Conservation (phyloP, 306 rosid species). For the Pueraria montana region DNA sequence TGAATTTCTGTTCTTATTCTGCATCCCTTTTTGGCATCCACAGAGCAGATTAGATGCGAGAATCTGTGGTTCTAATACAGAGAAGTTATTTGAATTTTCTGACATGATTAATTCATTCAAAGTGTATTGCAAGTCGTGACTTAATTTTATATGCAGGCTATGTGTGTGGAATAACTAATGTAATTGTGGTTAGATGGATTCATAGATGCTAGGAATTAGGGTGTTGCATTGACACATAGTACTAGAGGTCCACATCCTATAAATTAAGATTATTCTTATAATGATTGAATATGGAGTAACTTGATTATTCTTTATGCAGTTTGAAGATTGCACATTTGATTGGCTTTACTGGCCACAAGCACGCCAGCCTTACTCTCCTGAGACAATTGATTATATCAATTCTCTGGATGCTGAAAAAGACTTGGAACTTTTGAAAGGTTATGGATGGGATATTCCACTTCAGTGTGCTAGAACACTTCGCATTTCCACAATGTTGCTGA, state of each 20-base stretch:
- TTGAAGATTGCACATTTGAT: no score
- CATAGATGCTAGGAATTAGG: background rate
- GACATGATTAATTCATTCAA: background rate
- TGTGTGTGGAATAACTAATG: constrained; percentile 8
- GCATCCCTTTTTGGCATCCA: background rate
- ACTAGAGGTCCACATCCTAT: background rate
- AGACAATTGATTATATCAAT: constrained; percentile 68
- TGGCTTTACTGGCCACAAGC: no score
- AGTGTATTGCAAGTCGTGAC: constrained; percentile 19
- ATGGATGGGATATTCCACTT: constrained; percentile 79
- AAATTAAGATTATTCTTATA: background rate
- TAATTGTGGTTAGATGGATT: constrained; percentile 3
- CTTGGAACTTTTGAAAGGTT: constrained; percentile 64
- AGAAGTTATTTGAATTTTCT: background rate
- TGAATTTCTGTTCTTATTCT: constrained; percentile 6
- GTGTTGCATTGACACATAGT: background rate
- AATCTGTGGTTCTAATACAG: background rate
- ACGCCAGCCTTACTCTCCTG: no score
- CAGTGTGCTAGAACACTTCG: constrained; percentile 66
- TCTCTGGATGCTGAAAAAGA: constrained; percentile 78
- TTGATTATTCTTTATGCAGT: no score
- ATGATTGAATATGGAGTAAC: constrained; percentile 42
- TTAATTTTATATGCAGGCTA: background rate
- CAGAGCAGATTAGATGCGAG: background rate
- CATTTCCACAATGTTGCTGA: constrained; percentile 81